These are phyloP conservation scores for Metschnikowia noctiluminum DNA, from an alignment of 805 yeast species.

Conservation along the genomic window DNA sequence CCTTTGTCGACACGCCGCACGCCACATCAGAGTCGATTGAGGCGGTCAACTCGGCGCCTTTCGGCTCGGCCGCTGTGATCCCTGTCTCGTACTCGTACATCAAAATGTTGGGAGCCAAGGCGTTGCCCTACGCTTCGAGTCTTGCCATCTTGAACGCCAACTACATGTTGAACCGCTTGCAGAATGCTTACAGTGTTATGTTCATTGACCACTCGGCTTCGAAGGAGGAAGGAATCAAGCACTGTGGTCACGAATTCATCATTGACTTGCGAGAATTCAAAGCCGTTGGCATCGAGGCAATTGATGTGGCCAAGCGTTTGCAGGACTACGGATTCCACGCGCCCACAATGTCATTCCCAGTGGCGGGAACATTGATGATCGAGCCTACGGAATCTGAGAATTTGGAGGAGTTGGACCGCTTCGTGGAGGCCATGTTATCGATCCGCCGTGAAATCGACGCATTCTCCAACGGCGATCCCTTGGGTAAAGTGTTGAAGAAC, in stretches of 20 bases:
- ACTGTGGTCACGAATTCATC: slow-evolving; percentile 96
- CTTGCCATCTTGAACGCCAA: slow-evolving; percentile 94
- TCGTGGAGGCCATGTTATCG: slow-evolving; percentile 79
- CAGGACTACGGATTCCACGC: slow-evolving; percentile 99
- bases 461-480: slow-evolving; percentile 60
- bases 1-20: slow-evolving; percentile 51
- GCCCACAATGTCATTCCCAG: slow-evolving; percentile 98
- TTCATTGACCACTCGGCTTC: slow-evolving; percentile 53
- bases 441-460: slow-evolving; percentile 81
- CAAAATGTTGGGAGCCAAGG: slow-evolving; percentile 85
- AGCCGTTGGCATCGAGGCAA: slow-evolving; percentile 80
- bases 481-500: slow-evolving; percentile 72
- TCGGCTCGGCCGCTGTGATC: slow-evolving; percentile 89
- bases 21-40: slow-evolving; percentile 51
- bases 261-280: slow-evolving; percentile 86
- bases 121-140: slow-evolving; percentile 81
- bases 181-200: slow-evolving; percentile 68
- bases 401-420: slow-evolving; percentile 82
- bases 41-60: slow-evolving; percentile 90
- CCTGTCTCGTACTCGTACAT: slow-evolving; percentile 95
- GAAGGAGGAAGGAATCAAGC: slow-evolving; percentile 51
- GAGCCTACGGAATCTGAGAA: slow-evolving; percentile 98
- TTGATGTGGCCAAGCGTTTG: slow-evolving; percentile 93
- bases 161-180: slow-evolving; percentile 83
- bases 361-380: slow-evolving; percentile 94